These are phyloP conservation scores for Aspergillus arachidicola DNA, from an alignment of 2,329 filamentous ascomycete species.

Conservation along the genomic window DNA sequence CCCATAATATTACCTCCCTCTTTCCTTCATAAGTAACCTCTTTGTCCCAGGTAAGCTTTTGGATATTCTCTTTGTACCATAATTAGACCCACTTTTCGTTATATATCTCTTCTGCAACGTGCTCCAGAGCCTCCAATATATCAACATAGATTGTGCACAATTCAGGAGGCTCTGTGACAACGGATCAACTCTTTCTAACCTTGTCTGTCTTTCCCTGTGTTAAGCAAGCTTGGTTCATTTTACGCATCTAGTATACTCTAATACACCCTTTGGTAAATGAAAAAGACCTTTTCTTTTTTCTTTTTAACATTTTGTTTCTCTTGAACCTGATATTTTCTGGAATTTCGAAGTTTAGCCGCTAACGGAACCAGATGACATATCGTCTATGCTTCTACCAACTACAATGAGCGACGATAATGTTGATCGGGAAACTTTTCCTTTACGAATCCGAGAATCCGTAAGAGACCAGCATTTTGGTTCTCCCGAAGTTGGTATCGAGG, in stretches of 20 bases:
- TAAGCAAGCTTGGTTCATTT: neutral
- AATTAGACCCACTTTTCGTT: neutral
- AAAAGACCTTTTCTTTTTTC: neutral
- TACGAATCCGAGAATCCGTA: conserved; percentile 14
- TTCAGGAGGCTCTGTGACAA: neutral
- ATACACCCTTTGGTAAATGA: neutral
- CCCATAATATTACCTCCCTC: conserved; percentile 4
- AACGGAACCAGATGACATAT: conserved; percentile 24
- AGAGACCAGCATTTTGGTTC: conserved; percentile 10
- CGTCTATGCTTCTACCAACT: conserved; percentile 14
- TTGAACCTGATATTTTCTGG: neutral
- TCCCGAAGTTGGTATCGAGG: conserved; percentile 3
- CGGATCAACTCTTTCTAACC: neutral
- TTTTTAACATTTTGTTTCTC: neutral
- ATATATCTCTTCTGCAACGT: neutral
- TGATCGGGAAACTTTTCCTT: conserved; percentile 20
- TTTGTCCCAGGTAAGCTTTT: conserved; percentile 2
- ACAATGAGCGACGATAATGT: conserved; percentile 24
- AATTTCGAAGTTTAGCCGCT: conserved; percentile 7
- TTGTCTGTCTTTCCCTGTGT: neutral
- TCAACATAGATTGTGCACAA: neutral
- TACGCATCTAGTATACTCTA: neutral
- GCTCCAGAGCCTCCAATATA: neutral
- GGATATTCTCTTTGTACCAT: neutral
- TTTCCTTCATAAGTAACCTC: conserved; percentile 3